A percentile compares a stretch with the other conserved stretches of the same genome.
Conservation (phyloP, 2,329 filamentous ascomycete species). For the Fusarium goolgardi region DNA sequence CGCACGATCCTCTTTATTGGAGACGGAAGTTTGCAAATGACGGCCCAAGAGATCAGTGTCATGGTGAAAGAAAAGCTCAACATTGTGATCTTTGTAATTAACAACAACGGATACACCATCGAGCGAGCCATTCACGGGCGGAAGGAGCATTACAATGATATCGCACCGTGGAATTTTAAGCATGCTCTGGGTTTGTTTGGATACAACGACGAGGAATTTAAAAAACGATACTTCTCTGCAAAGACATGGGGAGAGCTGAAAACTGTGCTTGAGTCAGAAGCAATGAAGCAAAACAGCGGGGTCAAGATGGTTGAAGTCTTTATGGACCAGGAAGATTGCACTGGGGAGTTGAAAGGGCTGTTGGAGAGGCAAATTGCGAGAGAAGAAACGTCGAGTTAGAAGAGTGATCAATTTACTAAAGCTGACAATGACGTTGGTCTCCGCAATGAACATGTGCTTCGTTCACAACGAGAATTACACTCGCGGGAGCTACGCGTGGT, state of each 20-base stretch:
- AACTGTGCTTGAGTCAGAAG: slow-evolving; percentile 2
- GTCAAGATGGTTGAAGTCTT: slow-evolving; percentile 19
- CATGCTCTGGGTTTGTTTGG: slow-evolving; percentile 20
- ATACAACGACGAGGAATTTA: not conserved
- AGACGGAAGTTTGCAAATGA: slow-evolving; percentile 20
- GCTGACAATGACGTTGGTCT: too few species aligned
- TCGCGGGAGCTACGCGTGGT: not conserved
- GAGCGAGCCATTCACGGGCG: slow-evolving; percentile 20
- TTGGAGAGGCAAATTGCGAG: not conserved
- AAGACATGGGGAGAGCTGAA: slow-evolving; percentile 5
- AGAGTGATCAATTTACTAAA: not conserved
- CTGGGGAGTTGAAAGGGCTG: slow-evolving; percentile 6
- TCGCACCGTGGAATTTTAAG: slow-evolving; percentile 15
- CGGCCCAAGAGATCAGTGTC: slow-evolving; percentile 19
- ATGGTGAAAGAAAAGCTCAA: slow-evolving; percentile 23
- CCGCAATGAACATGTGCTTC: too few species aligned
- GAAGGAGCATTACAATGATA: slow-evolving; percentile 20
- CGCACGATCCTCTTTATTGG: slow-evolving; percentile 22
- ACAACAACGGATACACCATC: slow-evolving; percentile 25
- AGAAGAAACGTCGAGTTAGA: not conserved
- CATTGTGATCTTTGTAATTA: slow-evolving; percentile 18
- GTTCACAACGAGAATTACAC: not conserved
- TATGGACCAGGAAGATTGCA: slow-evolving; percentile 23
- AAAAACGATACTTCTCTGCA: slow-evolving; percentile 1
- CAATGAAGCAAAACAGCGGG: not conserved